Conservation (phyloP, 257 asterid genomes). For the Henckelia pumila region DNA sequence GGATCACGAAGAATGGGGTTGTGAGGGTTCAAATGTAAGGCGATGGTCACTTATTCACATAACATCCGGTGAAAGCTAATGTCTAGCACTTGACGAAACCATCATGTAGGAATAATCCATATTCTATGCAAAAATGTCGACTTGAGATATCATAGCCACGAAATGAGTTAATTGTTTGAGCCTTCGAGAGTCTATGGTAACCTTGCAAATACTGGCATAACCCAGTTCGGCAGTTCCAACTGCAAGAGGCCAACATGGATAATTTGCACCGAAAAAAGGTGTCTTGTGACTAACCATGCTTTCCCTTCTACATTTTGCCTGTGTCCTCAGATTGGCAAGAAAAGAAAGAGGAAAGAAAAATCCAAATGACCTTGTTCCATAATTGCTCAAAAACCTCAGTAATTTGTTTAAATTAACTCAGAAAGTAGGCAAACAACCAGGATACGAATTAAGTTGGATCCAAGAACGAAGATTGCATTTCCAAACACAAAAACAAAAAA, state of each 20-base stretch:
- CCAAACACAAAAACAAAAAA: conserved; percentile 13
- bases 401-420: not conserved
- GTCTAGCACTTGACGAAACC: not conserved
- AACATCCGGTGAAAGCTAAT: not conserved
- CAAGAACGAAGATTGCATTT: not conserved
- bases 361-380: not conserved
- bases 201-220: not conserved
- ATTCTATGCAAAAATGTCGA: not conserved
- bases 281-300: not conserved
- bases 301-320: not conserved
- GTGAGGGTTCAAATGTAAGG: conserved; percentile 10
- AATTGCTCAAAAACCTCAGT: not conserved
- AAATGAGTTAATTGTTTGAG: not conserved
- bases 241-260: not conserved
- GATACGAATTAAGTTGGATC: not conserved
- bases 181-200: not conserved
- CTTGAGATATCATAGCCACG: not conserved
- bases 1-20: conserved; percentile 7
- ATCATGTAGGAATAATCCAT: not conserved
- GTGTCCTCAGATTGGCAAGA: not conserved
- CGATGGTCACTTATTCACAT: not conserved
- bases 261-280: not conserved
- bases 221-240: not conserved
- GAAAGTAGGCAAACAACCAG: conserved; percentile 14
- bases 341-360: conserved; percentile 6